Evolutionary conservation across 306 rosid genomes (phyloP).

Genomic region (Parietaria judaica): DNA sequence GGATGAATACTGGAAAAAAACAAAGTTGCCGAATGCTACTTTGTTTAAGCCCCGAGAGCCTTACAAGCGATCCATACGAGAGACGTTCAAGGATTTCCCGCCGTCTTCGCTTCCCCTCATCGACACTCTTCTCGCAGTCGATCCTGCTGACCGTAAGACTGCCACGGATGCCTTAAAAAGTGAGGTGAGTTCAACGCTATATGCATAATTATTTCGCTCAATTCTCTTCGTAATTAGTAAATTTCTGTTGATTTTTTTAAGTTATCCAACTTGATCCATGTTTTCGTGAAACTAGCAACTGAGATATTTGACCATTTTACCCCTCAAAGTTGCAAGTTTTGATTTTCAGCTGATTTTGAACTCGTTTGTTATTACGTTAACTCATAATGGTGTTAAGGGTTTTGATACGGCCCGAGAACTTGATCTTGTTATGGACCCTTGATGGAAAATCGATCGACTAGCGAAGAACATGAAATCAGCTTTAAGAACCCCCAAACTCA

Average conservation of each 20-base stretch:
- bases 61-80: conserved; percentile 67
- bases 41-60: conserved; percentile 80
- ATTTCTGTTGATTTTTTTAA: neutral
- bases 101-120: conserved; percentile 68
- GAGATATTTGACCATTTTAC: conserved; percentile 7
- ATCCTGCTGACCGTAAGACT: conserved; percentile 77
- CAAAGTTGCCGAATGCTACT: conserved; percentile 83
- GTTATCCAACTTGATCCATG: neutral
- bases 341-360: neutral
- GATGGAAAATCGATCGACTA: too few species aligned
- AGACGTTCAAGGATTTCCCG: conserved; percentile 72
- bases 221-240: neutral
- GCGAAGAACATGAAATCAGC: too few species aligned
- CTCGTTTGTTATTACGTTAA: too few species aligned
- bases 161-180: conserved; percentile 73
- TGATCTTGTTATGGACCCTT: too few species aligned
- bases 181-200: conserved; percentile 45
- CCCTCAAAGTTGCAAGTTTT: neutral
- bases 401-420: too few species aligned
- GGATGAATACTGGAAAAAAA: conserved; percentile 81
- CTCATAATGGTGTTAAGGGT: neutral
- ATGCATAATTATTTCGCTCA: conserved; percentile 5
- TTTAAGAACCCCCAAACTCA: too few species aligned
- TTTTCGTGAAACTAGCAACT: neutral
- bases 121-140: conserved; percentile 78